These are phyloP conservation scores for Trypanosoma rangeli DNA, from an alignment of 208 protist genomes.

Conservation along the genomic window DNA sequence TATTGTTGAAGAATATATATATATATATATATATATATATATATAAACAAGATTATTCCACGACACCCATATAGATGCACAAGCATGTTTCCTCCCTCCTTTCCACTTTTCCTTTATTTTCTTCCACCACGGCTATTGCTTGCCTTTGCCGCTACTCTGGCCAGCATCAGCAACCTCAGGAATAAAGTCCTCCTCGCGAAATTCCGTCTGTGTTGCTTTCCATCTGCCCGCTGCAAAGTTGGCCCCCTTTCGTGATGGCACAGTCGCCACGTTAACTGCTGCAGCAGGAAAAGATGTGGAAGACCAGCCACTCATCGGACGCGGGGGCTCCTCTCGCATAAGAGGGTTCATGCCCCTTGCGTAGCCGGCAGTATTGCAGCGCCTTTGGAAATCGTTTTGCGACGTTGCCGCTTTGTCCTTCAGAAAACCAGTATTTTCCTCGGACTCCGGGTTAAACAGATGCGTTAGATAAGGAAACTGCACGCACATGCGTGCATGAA, in stretches of 20 bases:
- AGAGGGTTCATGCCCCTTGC: constrained; percentile 53
- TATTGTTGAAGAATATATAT: too few species aligned
- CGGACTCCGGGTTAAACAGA: constrained; percentile 62
- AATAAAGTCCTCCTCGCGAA: constrained; percentile 69
- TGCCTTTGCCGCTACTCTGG: constrained; percentile 6
- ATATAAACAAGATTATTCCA: not conserved
- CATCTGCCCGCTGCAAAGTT: constrained; percentile 66
- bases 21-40: too few species aligned
- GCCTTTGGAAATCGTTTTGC: not conserved
- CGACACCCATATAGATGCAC: not conserved
- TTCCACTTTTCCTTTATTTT: not conserved
- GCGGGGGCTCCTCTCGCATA: constrained; percentile 52
- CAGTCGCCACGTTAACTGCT: not conserved
- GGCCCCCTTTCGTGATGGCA: constrained; percentile 35
- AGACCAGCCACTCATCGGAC: not conserved
- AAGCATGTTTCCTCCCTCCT: not conserved
- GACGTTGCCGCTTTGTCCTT: constrained; percentile 15
- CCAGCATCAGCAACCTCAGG: constrained; percentile 17
- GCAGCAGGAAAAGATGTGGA: constrained; percentile 6
- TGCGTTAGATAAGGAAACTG: constrained; percentile 84
- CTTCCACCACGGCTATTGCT: not conserved
- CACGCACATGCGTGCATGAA: constrained; percentile 60
- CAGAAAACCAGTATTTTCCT: constrained; percentile 61
- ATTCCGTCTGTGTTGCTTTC: constrained; percentile 52
- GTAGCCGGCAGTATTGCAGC: constrained; percentile 20